Conservation (phyloP, 805 yeast species). For the Jamesozyma rosinii region DNA sequence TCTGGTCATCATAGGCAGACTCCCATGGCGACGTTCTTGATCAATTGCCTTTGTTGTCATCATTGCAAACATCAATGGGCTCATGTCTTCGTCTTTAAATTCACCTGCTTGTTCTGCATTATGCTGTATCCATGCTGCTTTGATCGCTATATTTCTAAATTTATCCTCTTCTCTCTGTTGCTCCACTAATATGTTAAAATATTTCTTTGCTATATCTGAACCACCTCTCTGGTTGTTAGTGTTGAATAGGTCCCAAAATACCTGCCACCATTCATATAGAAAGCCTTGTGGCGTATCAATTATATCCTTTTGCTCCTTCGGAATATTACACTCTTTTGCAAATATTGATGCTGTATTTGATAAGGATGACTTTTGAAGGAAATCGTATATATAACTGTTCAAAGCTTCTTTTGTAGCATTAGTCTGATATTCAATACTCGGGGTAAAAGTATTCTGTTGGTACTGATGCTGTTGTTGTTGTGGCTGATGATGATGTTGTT, state of each 20-base stretch:
- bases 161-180: constrained; percentile 53
- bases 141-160: constrained; percentile 36
- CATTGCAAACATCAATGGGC: constrained; percentile 8
- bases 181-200: constrained; percentile 49
- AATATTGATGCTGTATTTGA: constrained; percentile 65
- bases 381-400: constrained; percentile 44
- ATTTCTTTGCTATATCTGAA: constrained; percentile 56
- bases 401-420: not conserved
- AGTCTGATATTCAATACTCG: not conserved
- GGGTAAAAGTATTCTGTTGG: too few relatives aligned
- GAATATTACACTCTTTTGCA: constrained; percentile 58
- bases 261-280: constrained; percentile 89
- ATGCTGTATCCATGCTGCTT: constrained; percentile 39
- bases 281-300: constrained; percentile 81
- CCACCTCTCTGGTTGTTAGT: constrained; percentile 63
- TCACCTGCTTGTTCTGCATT: constrained; percentile 33
- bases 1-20: too few relatives aligned
- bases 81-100: constrained; percentile 27
- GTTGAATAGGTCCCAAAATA: constrained; percentile 87
- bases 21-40: not conserved
- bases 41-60: not conserved
- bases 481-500: too few relatives aligned
- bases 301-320: constrained; percentile 15
- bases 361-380: constrained; percentile 63
- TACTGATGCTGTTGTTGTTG: too few relatives aligned